Conservation (phyloP, 768 basidiomycete genomes). For the Mycena floridula region DNA sequence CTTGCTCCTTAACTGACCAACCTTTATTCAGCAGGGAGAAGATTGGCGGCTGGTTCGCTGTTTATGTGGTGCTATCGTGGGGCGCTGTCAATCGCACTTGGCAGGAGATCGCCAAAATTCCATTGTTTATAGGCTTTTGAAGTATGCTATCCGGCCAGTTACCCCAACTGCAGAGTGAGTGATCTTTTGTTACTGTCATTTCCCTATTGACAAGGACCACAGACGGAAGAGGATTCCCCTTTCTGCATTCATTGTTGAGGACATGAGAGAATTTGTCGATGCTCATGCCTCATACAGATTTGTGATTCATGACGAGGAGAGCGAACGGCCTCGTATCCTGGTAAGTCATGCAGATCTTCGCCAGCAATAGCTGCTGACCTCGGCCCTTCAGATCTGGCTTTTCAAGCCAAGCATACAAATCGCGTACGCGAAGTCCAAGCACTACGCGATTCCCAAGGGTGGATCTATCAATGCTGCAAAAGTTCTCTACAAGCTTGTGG, state of each 20-base stretch:
- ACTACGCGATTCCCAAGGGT: conserved; percentile 53
- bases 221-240: conserved; percentile 53
- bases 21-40: conserved; percentile 37
- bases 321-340: conserved; percentile 70
- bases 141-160: conserved; percentile 77
- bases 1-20: conserved; percentile 9
- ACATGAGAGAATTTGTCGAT: conserved; percentile 86
- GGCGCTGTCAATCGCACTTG: conserved; percentile 55
- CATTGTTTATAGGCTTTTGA: conserved; percentile 66
- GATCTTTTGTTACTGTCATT: not conserved
- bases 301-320: conserved; percentile 81
- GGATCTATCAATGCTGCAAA: conserved; percentile 70
- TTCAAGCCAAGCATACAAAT: conserved; percentile 88
- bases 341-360: conserved; percentile 37
- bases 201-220: conserved; percentile 3
- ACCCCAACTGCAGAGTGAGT: conserved; percentile 59
- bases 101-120: conserved; percentile 20
- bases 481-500: conserved; percentile 77
- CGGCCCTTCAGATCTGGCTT: conserved; percentile 68
- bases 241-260: conserved; percentile 85
- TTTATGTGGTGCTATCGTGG: conserved; percentile 78
- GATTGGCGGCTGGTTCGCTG: conserved; percentile 67
- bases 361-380: conserved; percentile 1
- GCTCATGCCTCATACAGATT: conserved; percentile 95
- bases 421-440: conserved; percentile 56